Evolutionary conservation across 2,329 filamentous ascomycete species (phyloP).

Genomic region (Paraphaeosphaeria sporulosa): DNA sequence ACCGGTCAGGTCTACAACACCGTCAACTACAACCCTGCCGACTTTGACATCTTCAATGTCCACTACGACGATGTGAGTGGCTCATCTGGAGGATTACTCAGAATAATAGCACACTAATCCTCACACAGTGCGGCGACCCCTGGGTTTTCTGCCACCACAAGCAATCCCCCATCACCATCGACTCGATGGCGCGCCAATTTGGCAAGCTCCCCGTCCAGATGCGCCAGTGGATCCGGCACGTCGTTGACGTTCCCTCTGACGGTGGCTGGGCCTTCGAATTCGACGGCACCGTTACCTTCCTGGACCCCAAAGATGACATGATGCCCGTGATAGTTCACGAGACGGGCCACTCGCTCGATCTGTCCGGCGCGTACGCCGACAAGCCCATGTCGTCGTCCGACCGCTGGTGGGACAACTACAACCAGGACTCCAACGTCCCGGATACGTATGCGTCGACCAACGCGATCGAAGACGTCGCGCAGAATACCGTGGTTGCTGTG

Average conservation of each 20-base stretch:
- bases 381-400: conserved; percentile 17
- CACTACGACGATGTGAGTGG: conserved; percentile 10
- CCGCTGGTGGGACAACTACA: conserved; percentile 20
- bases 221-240: conserved; percentile 16
- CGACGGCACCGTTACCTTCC: conserved; percentile 12
- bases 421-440: conserved; percentile 22
- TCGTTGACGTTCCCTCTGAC: conserved; percentile 13
- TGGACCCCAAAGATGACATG: conserved; percentile 14
- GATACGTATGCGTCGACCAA: conserved; percentile 24
- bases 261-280: conserved; percentile 13
- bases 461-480: conserved; percentile 23
- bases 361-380: conserved; percentile 20
- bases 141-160: conserved; percentile 21
- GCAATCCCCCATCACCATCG: conserved; percentile 11
- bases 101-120: neutral
- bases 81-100: too few relatives aligned
- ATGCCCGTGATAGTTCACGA: conserved; percentile 26
- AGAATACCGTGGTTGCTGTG: conserved; percentile 25
- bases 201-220: conserved; percentile 17
- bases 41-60: conserved; percentile 16
- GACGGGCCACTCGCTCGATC: conserved; percentile 24
- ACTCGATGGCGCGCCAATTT: conserved; percentile 15
- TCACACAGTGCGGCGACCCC: conserved; percentile 8
- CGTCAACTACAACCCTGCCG: neutral
- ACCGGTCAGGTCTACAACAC: neutral